These are phyloP conservation scores for Colletotrichum echinochloae DNA, from an alignment of 2,329 filamentous ascomycete genomes.

Conservation along the genomic window DNA sequence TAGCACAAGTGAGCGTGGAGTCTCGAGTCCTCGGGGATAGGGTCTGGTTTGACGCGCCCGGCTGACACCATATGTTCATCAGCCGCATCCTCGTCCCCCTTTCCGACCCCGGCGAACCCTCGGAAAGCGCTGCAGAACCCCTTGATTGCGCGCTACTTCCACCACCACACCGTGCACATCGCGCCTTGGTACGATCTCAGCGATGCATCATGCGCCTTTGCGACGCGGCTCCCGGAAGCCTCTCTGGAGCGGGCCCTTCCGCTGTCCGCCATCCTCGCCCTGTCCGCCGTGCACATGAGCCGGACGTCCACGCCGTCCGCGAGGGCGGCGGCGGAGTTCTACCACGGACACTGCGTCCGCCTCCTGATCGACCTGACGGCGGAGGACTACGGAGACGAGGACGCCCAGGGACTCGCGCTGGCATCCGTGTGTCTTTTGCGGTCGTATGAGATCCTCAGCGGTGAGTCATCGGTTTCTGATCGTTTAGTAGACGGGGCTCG, in stretches of 20 bases:
- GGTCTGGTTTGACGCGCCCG: background rate
- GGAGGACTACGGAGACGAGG: constrained; percentile 49
- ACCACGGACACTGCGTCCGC: constrained; percentile 56
- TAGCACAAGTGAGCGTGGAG: background rate
- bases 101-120: constrained; percentile 43
- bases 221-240: constrained; percentile 49
- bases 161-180: constrained; percentile 53
- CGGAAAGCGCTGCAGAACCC: constrained; percentile 47
- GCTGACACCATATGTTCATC: background rate
- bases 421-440: constrained; percentile 60
- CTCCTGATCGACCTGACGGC: constrained; percentile 51
- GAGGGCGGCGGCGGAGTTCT: constrained; percentile 50
- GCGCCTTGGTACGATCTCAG: constrained; percentile 62
- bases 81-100: background rate
- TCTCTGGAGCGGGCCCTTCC: constrained; percentile 56
- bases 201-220: constrained; percentile 52
- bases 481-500: background rate
- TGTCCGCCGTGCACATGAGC: constrained; percentile 57
- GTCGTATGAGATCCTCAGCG: constrained; percentile 61
- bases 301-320: constrained; percentile 47
- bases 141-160: constrained; percentile 52
- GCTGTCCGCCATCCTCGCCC: constrained; percentile 58
- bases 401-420: constrained; percentile 50
- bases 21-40: background rate
- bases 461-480: constrained; percentile 43